Evolutionary conservation across 2,329 filamentous ascomycete species (phyloP), one percentile per base, ranked within the genome.

Genomic region (Lachnellula cervina): DNA sequence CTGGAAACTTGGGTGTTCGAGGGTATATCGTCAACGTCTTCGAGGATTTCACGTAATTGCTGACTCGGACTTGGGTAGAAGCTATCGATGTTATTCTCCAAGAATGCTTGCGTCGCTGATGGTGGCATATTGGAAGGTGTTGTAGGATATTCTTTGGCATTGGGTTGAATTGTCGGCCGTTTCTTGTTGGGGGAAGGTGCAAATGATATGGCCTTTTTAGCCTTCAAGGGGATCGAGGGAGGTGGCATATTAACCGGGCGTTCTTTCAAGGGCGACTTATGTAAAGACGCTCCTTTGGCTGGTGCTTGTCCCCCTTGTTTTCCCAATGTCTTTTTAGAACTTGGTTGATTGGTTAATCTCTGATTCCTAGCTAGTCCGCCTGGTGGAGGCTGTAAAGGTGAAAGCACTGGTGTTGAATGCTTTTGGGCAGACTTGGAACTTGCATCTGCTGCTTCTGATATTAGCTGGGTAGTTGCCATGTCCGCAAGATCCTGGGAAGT

Each of bases 21-120:
- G 21, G 62, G 34, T n/a, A 60, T 70, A 64, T 58, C 61, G 34
- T 65, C 58, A 59, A 62, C 42, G 45, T 77, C 73, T 34, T 77
- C 75, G 2, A 72, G 65, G 3, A 84, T 68, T 64, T 84, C 81
- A 17, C 75, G 72, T 6, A 74, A 72, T 64, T 82, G 77, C 62
- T 85, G 81, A 0, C 79, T 81, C 0, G 78, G 73, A n/a, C 75
- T 78, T 0, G 80, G 80, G 45, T 82, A 79, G 58, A 82, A 76
- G 52, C 81, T 79, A 40, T 81, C 79, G 7, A 79, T 63, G 56
- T 80, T 73, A 42, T 66, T 63, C 32, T 74, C 68, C 8, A 82
- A 69, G n/a, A 83, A 81, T 8, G 75, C 70, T 57, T 82, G 80
- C 0, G 80, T 83, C 59, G 77, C 79, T 28, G 69, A 67, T 6